phyloP scores from a whole-genome alignment of 2,329 filamentous ascomycete species.

The Microcyclospora pomicola region DNA sequence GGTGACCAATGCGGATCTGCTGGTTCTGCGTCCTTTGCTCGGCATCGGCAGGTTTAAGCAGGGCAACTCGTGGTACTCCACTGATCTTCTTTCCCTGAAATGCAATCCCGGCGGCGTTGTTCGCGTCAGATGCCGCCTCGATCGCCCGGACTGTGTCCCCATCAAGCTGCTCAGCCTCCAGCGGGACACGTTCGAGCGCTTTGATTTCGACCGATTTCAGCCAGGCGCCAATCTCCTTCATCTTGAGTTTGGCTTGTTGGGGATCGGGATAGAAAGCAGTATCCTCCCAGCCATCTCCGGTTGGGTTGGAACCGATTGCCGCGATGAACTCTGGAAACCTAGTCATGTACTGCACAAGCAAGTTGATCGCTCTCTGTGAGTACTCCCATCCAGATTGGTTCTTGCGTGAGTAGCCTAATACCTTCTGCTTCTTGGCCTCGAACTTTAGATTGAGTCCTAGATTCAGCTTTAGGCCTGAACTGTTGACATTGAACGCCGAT shows the following conservation, averaged over 20 bases:
- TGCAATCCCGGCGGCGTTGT: constrained; percentile 32
- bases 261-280: constrained; percentile 71
- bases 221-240: constrained; percentile 92
- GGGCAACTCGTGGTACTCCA: constrained; percentile 69
- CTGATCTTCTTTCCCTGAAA: constrained; percentile 56
- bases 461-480: constrained; percentile 74
- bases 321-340: constrained; percentile 92
- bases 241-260: constrained; percentile 57
- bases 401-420: constrained; percentile 86
- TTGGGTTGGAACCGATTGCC: constrained; percentile 70
- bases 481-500: constrained; percentile 75
- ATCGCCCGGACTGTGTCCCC: constrained; percentile 75
- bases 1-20: constrained; percentile 69
- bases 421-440: constrained; percentile 87
- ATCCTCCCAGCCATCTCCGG: constrained; percentile 69
- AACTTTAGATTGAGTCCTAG: constrained; percentile 94
- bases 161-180: constrained; percentile 93
- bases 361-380: constrained; percentile 64
- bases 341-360: constrained; percentile 81
- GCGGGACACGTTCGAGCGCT: constrained; percentile 85
- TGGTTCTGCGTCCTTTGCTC: constrained; percentile 84
- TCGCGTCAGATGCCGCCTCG: constrained; percentile 58
- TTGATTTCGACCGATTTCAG: constrained; percentile 83
- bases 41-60: constrained; percentile 91
- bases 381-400: constrained; percentile 87